Percentiles rank a stretch among this genome's conserved stretches.
phyloP scores from a whole-genome alignment of 2,329 filamentous ascomycete species.

The Claviceps sp. region DNA sequence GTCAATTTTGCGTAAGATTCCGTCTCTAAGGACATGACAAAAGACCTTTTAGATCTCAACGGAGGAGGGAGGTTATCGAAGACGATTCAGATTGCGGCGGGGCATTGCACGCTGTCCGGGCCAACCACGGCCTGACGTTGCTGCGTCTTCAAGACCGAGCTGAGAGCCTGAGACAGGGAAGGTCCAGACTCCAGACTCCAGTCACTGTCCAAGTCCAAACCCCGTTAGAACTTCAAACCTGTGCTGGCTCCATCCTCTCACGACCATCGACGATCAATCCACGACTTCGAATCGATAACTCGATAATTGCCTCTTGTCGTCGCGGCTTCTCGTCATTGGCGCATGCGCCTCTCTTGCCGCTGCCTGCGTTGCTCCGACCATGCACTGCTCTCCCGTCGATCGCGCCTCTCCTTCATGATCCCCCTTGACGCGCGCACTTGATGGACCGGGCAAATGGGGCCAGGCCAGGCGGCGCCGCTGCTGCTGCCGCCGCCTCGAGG shows the following conservation, averaged over 20 bases:
- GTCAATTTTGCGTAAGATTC: too few species aligned
- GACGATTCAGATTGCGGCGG: not conserved
- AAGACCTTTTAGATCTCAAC: too few species aligned
- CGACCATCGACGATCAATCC: not conserved
- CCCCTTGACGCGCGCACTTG: conserved; percentile 7
- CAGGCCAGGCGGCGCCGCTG: conserved; percentile 21
- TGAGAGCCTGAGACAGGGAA: not conserved
- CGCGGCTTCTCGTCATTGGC: conserved; percentile 1
- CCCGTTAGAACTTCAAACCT: not conserved
- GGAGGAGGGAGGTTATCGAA: not conserved
- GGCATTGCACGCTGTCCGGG: conserved; percentile 16
- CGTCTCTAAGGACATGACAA: too few species aligned
- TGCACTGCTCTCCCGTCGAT: conserved; percentile 5
- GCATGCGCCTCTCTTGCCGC: conserved; percentile 1
- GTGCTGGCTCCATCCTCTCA: not conserved
- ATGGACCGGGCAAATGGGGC: conserved; percentile 29
- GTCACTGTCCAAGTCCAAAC: not conserved
- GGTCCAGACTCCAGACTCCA: not conserved
- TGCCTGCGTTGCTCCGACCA: conserved; percentile 4
- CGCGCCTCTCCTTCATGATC: conserved; percentile 10
- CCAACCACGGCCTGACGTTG: conserved; percentile 8
- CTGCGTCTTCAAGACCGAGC: not conserved
- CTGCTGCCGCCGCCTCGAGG: conserved; percentile 22
- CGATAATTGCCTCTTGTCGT: conserved; percentile 16
- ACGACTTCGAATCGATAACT: conserved; percentile 14